Conservation (phyloP, 2,329 filamentous ascomycete species). For the Phoma sp. region DNA sequence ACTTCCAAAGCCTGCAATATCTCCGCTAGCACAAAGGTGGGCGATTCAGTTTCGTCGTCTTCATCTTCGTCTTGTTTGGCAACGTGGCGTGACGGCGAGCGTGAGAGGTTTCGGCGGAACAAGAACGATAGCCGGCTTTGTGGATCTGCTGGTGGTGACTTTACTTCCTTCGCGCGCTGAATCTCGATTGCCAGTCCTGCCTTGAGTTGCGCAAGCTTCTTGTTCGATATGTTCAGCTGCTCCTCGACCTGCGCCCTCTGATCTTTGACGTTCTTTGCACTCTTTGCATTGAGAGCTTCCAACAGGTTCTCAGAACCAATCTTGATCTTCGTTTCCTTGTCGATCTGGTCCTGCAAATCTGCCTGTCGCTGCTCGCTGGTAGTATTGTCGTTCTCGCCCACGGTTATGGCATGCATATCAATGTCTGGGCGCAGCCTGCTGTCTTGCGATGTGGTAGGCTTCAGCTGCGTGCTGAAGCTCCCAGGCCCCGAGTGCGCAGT, state of each 20-base stretch:
- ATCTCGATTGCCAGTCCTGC: constrained; percentile 67
- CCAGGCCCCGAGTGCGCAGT: constrained; percentile 72
- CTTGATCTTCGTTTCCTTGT: constrained; percentile 97
- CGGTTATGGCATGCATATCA: constrained; percentile 58
- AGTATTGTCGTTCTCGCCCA: constrained; percentile 67
- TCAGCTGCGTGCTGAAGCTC: constrained; percentile 89
- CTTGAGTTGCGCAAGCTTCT: constrained; percentile 68
- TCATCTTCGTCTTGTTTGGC: constrained; percentile 67
- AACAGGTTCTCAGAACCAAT: constrained; percentile 97
- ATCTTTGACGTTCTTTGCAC: constrained; percentile 90
- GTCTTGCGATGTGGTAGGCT: constrained; percentile 72
- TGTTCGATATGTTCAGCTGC: constrained; percentile 88
- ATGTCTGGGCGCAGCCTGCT: constrained; percentile 66
- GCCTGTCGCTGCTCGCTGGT: constrained; percentile 77
- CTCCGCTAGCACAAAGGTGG: constrained; percentile 89
- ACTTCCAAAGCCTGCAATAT: constrained; percentile 88
- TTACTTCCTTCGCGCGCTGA: constrained; percentile 63
- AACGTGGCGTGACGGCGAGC: constrained; percentile 58
- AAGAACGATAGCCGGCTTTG: constrained; percentile 63
- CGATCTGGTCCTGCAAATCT: constrained; percentile 81
- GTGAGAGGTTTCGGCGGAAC: constrained; percentile 63
- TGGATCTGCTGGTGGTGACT: constrained; percentile 55
- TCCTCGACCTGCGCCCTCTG: constrained; percentile 68
- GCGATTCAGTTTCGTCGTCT: constrained; percentile 76
- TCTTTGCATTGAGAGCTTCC: constrained; percentile 92